Conservation (phyloP, 2,329 filamentous ascomycete genomes). For the Parafenestella ontariensis region DNA sequence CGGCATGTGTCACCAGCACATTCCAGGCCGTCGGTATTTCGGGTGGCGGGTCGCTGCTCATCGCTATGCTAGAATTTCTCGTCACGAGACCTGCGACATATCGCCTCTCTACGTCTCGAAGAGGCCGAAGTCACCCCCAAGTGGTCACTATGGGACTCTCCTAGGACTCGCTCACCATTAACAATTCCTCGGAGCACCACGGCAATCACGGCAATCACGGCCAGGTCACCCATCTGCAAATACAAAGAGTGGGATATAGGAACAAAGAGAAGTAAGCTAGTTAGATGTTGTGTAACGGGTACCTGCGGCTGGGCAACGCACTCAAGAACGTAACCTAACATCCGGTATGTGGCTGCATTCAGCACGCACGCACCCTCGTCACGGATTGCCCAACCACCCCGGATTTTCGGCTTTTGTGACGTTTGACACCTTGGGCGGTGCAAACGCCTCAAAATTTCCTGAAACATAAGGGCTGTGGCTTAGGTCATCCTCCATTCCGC, state of each 20-base stretch:
- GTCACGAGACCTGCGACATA: background rate
- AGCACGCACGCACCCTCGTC: slow-evolving; percentile 28
- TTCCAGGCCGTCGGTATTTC: slow-evolving; percentile 19
- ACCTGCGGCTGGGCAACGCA: slow-evolving; percentile 21
- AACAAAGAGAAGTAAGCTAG: slow-evolving; percentile 18
- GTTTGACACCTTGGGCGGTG: slow-evolving; percentile 24
- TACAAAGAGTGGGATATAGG: slow-evolving; percentile 3
- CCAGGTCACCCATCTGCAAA: background rate
- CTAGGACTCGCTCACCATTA: too few relatives aligned
- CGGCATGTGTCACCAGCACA: slow-evolving; percentile 27
- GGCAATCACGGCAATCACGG: too few relatives aligned
- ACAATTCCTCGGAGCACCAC: too few relatives aligned
- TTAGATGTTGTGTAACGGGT: slow-evolving; percentile 20
- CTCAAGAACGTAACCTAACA: slow-evolving; percentile 23
- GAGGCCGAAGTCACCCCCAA: background rate
- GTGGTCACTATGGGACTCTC: background rate
- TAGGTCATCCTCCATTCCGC: slow-evolving; percentile 45
- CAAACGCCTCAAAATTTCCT: slow-evolving; percentile 26
- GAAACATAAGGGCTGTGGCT: slow-evolving; percentile 37
- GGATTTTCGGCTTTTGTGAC: slow-evolving; percentile 16
- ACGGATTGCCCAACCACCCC: slow-evolving; percentile 34
- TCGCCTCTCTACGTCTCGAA: background rate
- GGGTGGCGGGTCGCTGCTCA: slow-evolving; percentile 15
- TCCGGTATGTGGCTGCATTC: slow-evolving; percentile 34
- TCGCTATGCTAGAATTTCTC: slow-evolving; percentile 9